Evolutionary conservation across 257 asterid genomes (phyloP), one percentile per base, ranked within the genome.

Genomic region (Petrea volubilis): DNA sequence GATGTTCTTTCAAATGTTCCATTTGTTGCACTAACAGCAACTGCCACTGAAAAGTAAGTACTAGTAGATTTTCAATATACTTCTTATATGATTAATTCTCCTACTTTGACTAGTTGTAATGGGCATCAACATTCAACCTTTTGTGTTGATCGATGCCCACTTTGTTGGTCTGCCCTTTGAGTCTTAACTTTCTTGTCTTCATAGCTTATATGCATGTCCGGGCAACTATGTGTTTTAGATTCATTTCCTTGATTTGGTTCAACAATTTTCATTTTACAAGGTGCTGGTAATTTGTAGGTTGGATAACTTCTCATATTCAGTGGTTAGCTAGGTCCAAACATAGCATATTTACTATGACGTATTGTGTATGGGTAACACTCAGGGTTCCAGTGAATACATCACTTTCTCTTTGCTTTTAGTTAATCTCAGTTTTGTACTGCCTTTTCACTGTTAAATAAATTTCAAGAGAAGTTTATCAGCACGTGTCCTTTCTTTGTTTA

Each of bases 11-110:
- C 25, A 50, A 72, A 80, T 76, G 90, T 93, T 70, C 98, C 98
- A 24, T 81, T 93, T 77, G 95, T 93, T 71, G 97, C 82, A 75
- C 79, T 93, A 77, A 93, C 98, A 31, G 98, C 98, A 70, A 91
- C 98, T 41, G 98, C 98, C 52, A 93, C 98, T 56, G 96, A 84
- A 74, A 93, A 87, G 98, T 93, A 83, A 75, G 95, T 76, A 61
- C 29, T 24, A 15, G 52, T 34, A 74, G 70, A 67, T 70, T 69
- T 67, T 29, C 36, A 13, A 2, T 53, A 60, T 61, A 33, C 15
- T 18, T 34, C 5, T 13, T 23, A 40, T 74, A 23, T 38, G 14
- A 18, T 5, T 17, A 46, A 14, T 58, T 43, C 60, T 55, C 27
- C 49, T 70, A 64, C 24, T 40, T 20, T 34, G 28, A 7, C 10